phyloP scores from a whole-genome alignment of 176 grass and related monocot species.

The Lolium multiflorum region DNA sequence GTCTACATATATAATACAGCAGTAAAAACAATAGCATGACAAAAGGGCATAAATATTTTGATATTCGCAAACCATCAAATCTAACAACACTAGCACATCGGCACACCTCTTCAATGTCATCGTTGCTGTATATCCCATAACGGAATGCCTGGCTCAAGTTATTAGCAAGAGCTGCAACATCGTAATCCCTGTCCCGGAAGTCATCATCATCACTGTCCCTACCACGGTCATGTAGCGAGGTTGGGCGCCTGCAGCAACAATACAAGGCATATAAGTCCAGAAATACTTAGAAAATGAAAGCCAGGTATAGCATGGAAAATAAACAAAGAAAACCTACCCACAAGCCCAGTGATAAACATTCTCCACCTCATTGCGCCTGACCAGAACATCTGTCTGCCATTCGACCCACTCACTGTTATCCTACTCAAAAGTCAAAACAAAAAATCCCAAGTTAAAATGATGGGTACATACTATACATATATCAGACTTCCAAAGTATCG shows the following conservation, averaged over 20 bases:
- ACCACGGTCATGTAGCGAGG: slow-evolving; percentile 82
- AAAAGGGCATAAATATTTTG: background rate
- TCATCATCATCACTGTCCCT: slow-evolving; percentile 99
- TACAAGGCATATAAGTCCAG: background rate
- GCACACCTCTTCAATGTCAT: slow-evolving; percentile 80
- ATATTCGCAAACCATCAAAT: slow-evolving; percentile 7
- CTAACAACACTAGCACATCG: slow-evolving; percentile 18
- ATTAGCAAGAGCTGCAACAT: slow-evolving; percentile 94
- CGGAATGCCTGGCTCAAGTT: slow-evolving; percentile 97
- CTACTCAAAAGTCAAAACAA: slow-evolving; percentile 52
- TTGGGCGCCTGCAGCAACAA: slow-evolving; percentile 75
- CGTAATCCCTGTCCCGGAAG: slow-evolving; percentile 93
- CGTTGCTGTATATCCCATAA: slow-evolving; percentile 88
- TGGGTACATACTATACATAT: slow-evolving; percentile 19
- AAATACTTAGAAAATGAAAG: slow-evolving; percentile 27
- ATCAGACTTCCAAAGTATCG: slow-evolving; percentile 45
- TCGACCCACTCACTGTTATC: slow-evolving; percentile 82
- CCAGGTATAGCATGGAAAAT: slow-evolving; percentile 36
- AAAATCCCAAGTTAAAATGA: background rate
- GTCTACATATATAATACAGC: background rate
- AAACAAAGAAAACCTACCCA: slow-evolving; percentile 67
- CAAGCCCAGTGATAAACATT: slow-evolving; percentile 99
- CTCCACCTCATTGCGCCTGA: slow-evolving; percentile 81
- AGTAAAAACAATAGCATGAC: slow-evolving; percentile 5
- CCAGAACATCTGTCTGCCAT: slow-evolving; percentile 75